Evolutionary conservation across 2,329 filamentous ascomycete species (phyloP).

Genomic region (Beauveria sp.): DNA sequence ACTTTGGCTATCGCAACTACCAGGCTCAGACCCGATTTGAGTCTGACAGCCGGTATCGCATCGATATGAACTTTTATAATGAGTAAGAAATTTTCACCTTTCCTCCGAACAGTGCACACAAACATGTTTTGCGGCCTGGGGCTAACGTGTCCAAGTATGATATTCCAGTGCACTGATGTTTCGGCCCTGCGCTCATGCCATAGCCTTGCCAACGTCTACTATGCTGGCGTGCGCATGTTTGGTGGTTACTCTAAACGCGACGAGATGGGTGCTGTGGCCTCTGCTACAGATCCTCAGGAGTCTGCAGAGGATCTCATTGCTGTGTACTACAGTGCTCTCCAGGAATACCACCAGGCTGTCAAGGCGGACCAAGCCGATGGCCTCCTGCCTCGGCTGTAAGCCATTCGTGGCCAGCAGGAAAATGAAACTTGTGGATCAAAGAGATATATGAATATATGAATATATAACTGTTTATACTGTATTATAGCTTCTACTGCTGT

Average conservation of each 20-base stretch:
- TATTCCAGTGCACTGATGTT: slow-evolving; percentile 20
- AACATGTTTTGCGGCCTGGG: not conserved
- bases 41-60: slow-evolving; percentile 23
- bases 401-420: too few relatives aligned
- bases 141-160: slow-evolving; percentile 17
- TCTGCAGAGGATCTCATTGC: slow-evolving; percentile 14
- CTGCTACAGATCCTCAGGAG: slow-evolving; percentile 8
- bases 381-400: slow-evolving; percentile 11
- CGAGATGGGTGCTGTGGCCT: not conserved
- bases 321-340: slow-evolving; percentile 21
- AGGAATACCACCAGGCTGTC: slow-evolving; percentile 21
- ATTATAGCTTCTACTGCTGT: not conserved
- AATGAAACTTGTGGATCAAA: not conserved
- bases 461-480: not conserved
- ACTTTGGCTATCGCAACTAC: slow-evolving; percentile 37
- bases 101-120: not conserved
- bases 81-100: slow-evolving; percentile 19
- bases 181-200: slow-evolving; percentile 16
- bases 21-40: slow-evolving; percentile 28
- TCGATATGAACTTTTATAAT: slow-evolving; percentile 36
- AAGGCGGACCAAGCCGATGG: slow-evolving; percentile 21
- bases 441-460: not conserved
- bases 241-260: slow-evolving; percentile 15
- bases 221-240: slow-evolving; percentile 23
- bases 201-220: slow-evolving; percentile 26